These are phyloP conservation scores for Coemansia sp. DNA, from an alignment of 192 early-diverging fungal genomes.

Conservation along the genomic window DNA sequence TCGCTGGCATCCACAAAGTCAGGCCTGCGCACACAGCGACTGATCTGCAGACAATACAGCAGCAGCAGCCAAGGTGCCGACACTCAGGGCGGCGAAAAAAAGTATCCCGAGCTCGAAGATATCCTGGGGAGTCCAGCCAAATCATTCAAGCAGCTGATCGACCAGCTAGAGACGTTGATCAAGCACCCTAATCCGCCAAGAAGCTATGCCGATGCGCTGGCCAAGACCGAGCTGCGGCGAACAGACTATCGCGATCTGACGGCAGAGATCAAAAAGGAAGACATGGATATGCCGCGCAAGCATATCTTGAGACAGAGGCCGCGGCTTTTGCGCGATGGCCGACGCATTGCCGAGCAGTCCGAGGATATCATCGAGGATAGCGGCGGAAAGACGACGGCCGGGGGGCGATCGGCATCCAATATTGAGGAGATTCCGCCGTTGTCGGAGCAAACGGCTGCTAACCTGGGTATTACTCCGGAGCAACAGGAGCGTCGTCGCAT, in stretches of 20 bases:
- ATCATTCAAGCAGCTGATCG: constrained; percentile 35
- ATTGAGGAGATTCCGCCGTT: constrained; percentile 13
- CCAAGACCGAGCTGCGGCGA: constrained; percentile 45
- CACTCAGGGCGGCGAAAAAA: neutral
- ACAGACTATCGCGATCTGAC: constrained; percentile 27
- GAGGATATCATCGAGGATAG: neutral
- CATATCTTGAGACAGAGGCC: constrained; percentile 20
- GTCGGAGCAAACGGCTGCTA: constrained; percentile 18
- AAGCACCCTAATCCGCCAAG: constrained; percentile 50
- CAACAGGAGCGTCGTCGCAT: constrained; percentile 38
- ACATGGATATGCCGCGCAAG: neutral
- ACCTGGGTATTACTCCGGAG: constrained; percentile 32
- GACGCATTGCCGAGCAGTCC: neutral
- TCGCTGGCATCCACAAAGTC: neutral
- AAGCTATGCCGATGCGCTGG: constrained; percentile 52
- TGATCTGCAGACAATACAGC: neutral
- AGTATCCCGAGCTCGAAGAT: constrained; percentile 35
- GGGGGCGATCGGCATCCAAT: neutral
- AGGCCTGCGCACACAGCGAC: neutral
- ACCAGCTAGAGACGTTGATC: constrained; percentile 40
- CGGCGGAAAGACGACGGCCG: neutral
- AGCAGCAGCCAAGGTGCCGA: neutral
- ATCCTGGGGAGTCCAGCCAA: constrained; percentile 31
- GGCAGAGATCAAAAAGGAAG: constrained; percentile 5
- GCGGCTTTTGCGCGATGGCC: constrained; percentile 14